A percentile compares a stretch with the other conserved stretches of the same genome.
phyloP scores from a whole-genome alignment of 2,329 filamentous ascomycete species.

The Colletotrichum abscissum region DNA sequence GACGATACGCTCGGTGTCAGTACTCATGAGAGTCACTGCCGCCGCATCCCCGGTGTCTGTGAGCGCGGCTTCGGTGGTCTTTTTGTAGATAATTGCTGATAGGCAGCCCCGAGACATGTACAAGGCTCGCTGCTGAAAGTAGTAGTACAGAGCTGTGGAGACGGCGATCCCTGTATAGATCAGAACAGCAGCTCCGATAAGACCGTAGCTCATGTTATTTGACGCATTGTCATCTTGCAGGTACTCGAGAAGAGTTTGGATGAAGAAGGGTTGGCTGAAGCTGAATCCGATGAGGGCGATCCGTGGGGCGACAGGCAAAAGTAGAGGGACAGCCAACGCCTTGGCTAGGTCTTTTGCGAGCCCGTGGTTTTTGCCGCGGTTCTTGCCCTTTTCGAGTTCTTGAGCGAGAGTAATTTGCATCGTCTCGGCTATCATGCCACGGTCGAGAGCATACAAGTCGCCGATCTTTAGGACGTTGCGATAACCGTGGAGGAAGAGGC shows the following conservation, averaged over 20 bases:
- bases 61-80: conserved; percentile 43
- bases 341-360: conserved; percentile 43
- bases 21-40: conserved; percentile 51
- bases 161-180: conserved; percentile 48
- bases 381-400: conserved; percentile 29
- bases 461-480: conserved; percentile 43
- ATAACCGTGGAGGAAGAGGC: conserved; percentile 48
- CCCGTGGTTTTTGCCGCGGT: conserved; percentile 38
- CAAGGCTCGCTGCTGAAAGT: conserved; percentile 42
- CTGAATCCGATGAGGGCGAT: conserved; percentile 52
- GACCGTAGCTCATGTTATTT: conserved; percentile 43
- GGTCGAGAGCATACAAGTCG: conserved; percentile 48
- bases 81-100: conserved; percentile 44
- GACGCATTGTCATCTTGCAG: conserved; percentile 41
- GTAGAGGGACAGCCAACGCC: conserved; percentile 45
- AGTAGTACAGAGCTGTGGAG: conserved; percentile 46
- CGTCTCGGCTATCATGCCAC: conserved; percentile 38
- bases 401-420: conserved; percentile 36
- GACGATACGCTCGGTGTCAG: conserved; percentile 48
- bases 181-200: conserved; percentile 46
- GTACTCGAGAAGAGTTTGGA: conserved; percentile 50
- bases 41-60: conserved; percentile 43
- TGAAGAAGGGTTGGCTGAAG: conserved; percentile 57
- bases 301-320: conserved; percentile 50
- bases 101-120: conserved; percentile 45